Conservation (phyloP, 345 rosid species). For the Populus alba region DNA sequence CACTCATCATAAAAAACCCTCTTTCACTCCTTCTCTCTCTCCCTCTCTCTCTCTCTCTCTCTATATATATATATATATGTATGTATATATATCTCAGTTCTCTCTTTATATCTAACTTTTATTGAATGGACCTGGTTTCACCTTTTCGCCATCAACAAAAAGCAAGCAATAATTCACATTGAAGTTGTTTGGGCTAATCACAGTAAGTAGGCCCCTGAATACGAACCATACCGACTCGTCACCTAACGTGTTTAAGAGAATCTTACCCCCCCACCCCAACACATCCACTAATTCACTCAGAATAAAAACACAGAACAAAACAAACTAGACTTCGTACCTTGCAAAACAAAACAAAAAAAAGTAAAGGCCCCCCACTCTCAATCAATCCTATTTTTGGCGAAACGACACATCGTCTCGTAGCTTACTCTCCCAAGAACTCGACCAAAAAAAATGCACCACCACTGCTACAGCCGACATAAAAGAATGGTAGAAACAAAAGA, state of each 20-base stretch:
- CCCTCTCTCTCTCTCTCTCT: conserved; percentile 14
- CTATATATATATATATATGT: too few relatives aligned
- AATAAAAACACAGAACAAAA: neutral
- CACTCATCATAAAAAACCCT: neutral
- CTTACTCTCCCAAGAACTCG: too few relatives aligned
- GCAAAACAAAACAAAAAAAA: too few relatives aligned
- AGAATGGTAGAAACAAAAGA: neutral
- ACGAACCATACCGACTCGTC: conserved; percentile 26
- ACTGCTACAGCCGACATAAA: neutral
- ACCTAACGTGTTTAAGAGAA: neutral
- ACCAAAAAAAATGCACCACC: neutral
- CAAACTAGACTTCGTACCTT: neutral
- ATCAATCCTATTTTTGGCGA: too few relatives aligned
- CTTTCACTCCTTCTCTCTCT: conserved; percentile 4
- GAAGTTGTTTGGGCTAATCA: conserved; percentile 16
- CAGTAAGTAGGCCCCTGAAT: conserved; percentile 22
- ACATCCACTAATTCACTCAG: neutral
- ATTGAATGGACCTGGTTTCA: conserved; percentile 13
- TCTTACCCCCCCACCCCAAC: neutral
- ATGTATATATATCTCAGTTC: neutral
- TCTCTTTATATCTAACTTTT: conserved; percentile 21
- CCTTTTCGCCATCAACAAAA: conserved; percentile 14
- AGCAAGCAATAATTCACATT: conserved; percentile 31
- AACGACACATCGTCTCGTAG: too few relatives aligned
- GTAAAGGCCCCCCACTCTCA: too few relatives aligned